Percentiles rank a stretch among this genome's conserved stretches.
Evolutionary conservation across 2,329 filamentous ascomycete genomes (phyloP).

Genomic region (Colletotrichum cereale): DNA sequence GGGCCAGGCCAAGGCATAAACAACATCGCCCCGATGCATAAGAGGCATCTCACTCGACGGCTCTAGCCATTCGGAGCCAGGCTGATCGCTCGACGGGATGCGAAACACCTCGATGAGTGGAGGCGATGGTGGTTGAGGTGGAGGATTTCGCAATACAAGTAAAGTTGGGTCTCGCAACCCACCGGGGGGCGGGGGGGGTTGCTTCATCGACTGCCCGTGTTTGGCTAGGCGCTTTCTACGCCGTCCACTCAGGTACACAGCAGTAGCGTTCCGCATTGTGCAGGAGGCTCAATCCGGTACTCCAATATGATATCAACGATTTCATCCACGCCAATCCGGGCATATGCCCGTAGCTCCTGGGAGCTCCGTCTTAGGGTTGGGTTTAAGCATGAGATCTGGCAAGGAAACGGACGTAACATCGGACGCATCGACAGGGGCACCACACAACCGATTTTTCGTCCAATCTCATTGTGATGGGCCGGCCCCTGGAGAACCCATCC

Average conservation of each 20-base stretch:
- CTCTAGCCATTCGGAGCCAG: constrained; percentile 9
- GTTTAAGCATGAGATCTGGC: constrained; percentile 18
- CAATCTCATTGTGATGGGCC: constrained; percentile 17
- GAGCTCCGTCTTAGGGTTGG: constrained; percentile 5
- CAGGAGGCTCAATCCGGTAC: neutral
- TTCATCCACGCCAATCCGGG: neutral
- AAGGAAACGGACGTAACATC: constrained; percentile 5
- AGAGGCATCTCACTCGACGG: constrained; percentile 16
- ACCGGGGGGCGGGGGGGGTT: constrained; percentile 21
- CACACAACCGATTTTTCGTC: constrained; percentile 18
- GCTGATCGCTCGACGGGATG: constrained; percentile 1
- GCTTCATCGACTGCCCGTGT: constrained; percentile 19
- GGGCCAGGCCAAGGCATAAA: neutral
- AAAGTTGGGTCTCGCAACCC: constrained; percentile 31
- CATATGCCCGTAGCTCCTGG: constrained; percentile 13
- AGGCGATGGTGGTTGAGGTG: constrained; percentile 2
- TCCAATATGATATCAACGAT: neutral
- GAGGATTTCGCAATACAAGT: constrained; percentile 9
- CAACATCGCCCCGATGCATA: constrained; percentile 1
- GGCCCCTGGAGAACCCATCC: neutral
- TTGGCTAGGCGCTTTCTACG: constrained; percentile 20
- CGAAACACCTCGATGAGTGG: constrained; percentile 22
- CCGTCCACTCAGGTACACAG: neutral
- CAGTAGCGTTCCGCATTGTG: neutral
- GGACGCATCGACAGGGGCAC: neutral